These are phyloP conservation scores for Oryza longistaminata DNA, from an alignment of 176 grass and related monocot species.

Conservation along the genomic window DNA sequence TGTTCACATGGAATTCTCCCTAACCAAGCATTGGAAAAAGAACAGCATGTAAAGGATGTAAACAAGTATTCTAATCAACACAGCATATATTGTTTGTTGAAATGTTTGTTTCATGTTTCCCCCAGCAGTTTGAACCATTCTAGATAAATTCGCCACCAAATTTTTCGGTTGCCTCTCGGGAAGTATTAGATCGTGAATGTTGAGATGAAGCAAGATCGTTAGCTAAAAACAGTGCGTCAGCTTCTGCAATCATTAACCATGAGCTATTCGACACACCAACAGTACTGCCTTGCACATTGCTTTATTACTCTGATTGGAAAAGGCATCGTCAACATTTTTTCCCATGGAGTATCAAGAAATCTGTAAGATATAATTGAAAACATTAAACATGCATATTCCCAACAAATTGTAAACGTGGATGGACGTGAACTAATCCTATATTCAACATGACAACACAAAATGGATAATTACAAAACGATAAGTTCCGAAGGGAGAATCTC, in stretches of 20 bases:
- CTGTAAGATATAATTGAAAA: not conserved
- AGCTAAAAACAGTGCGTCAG: not conserved
- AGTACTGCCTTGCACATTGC: not conserved
- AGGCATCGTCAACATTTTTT: not conserved
- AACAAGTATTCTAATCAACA: slow-evolving; percentile 42
- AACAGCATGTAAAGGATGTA: slow-evolving; percentile 59
- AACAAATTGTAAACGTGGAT: not conserved
- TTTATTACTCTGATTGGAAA: not conserved
- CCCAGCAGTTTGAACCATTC: not conserved
- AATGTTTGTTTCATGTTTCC: not conserved
- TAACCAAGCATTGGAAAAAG: slow-evolving; percentile 42
- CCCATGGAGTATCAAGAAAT: not conserved
- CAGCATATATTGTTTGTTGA: slow-evolving; percentile 44
- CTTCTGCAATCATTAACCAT: not conserved
- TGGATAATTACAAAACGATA: slow-evolving; percentile 34
- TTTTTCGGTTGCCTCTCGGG: not conserved
- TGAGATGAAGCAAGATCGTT: not conserved
- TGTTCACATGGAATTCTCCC: slow-evolving; percentile 34
- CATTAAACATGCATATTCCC: not conserved
- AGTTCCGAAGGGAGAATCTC: not conserved
- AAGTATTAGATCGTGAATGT: not conserved
- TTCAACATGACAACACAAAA: slow-evolving; percentile 4
- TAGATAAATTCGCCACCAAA: not conserved
- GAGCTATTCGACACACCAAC: not conserved
- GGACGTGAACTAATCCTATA: slow-evolving; percentile 12